phyloP scores from a whole-genome alignment of 805 yeast genomes.

The Metschnikowia proteae region DNA sequence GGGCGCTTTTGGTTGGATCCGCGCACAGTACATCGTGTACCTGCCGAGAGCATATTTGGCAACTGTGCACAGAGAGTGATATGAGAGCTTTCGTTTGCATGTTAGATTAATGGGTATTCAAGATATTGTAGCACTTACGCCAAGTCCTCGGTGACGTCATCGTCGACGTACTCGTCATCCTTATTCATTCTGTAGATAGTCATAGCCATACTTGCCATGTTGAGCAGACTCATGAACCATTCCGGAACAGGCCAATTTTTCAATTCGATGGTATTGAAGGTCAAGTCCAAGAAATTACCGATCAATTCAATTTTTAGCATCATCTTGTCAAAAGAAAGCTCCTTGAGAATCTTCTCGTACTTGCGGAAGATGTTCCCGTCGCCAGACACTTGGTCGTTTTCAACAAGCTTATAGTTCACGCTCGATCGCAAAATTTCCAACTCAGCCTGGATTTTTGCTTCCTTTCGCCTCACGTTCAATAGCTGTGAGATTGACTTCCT shows the following conservation, averaged over 20 bases:
- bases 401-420: conserved; percentile 21
- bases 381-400: conserved; percentile 19
- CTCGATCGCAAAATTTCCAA: conserved; percentile 28
- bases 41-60: background rate
- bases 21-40: conserved; percentile 1
- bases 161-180: conserved; percentile 44
- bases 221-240: conserved; percentile 40
- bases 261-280: conserved; percentile 38
- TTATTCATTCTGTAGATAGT: conserved; percentile 48
- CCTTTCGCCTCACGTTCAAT: conserved; percentile 37
- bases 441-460: conserved; percentile 36
- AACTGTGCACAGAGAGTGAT: background rate
- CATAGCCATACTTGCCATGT: conserved; percentile 43
- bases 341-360: conserved; percentile 39
- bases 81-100: background rate
- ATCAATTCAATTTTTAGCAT: conserved; percentile 40
- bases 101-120: background rate
- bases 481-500: conserved; percentile 41
- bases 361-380: conserved; percentile 26
- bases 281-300: conserved; percentile 40
- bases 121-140: conserved; percentile 17
- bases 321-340: conserved; percentile 39
- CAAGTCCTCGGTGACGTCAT: conserved; percentile 40
- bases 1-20: background rate
- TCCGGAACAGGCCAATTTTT: conserved; percentile 35